Conservation (phyloP, 495 filamentous ascomycete genomes). For the Penicillium flavigenum region DNA sequence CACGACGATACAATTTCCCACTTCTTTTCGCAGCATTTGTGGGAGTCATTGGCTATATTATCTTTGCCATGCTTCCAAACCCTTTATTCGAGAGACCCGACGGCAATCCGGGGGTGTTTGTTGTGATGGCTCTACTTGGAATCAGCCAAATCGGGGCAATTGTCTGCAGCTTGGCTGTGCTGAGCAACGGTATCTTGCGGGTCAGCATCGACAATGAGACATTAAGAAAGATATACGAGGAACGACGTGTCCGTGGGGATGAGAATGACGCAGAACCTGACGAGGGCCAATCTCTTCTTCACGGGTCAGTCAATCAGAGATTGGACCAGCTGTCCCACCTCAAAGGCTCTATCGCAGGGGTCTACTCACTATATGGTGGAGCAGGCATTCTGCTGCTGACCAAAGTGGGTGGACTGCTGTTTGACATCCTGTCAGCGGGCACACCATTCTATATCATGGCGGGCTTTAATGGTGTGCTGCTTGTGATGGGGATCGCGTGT, state of each 20-base stretch:
- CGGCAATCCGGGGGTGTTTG: slow-evolving; percentile 64
- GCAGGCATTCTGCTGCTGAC: slow-evolving; percentile 87
- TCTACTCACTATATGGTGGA: slow-evolving; percentile 90
- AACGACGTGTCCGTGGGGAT: slow-evolving; percentile 12
- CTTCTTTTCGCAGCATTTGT: slow-evolving; percentile 66
- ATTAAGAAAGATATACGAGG: slow-evolving; percentile 32
- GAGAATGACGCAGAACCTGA: slow-evolving; percentile 22
- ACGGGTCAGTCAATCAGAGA: slow-evolving; percentile 19
- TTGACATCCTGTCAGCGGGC: slow-evolving; percentile 66
- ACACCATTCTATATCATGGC: slow-evolving; percentile 94
- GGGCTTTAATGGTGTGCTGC: slow-evolving; percentile 72
- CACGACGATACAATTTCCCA: slow-evolving; percentile 64
- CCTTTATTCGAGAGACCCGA: slow-evolving; percentile 62
- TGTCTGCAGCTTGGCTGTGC: slow-evolving; percentile 83
- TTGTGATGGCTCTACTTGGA: slow-evolving; percentile 77
- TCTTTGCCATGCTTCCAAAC: slow-evolving; percentile 66
- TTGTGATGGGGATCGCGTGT: slow-evolving; percentile 54
- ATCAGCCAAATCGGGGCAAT: slow-evolving; percentile 93
- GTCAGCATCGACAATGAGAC: slow-evolving; percentile 40
- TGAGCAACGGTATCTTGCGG: slow-evolving; percentile 72
- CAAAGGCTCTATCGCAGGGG: slow-evolving; percentile 90
- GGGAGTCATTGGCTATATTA: slow-evolving; percentile 73
- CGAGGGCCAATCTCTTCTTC: slow-evolving; percentile 40
- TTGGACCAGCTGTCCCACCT: slow-evolving; percentile 51
- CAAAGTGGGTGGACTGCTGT: slow-evolving; percentile 84